Base-by-base conservation (phyloP, 2,329 filamentous ascomycete species). In the Ophiocordyceps polyrhachis-furcata region DNA sequence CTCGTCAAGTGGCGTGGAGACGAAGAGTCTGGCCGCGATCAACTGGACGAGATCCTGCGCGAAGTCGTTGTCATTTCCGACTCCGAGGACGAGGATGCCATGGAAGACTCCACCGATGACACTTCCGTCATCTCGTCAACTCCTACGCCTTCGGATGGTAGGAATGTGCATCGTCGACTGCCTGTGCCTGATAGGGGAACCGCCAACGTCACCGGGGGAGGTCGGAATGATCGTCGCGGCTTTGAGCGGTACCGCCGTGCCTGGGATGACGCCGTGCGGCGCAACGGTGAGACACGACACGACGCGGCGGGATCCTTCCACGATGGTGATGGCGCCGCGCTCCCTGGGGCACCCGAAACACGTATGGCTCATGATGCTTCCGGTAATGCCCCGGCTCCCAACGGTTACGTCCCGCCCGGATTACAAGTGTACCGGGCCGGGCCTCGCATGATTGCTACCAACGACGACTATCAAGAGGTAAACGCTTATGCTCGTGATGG, bases 1-100 rank as follows among this genome's bases (percentile, higher is more conserved):
- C 71, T 81, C 57, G 71, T 80, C 65, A 80, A 80, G 71, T 81
- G 77, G 77, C 76, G 77, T 62, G 77, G 77, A 45, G 77, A 81
- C 52, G 77, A 81, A 57, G 77, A 81, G 56, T 80, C 71, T 17
- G 77, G 77, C 23, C 72, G 76, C 43, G 76, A 81, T 52, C 74
- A 80, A 56, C 66, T 81, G 15, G 76, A 81, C 47, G 76, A 81
- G 55, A 79, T 81, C 46, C 63, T 81, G 31, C 68, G 74, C 43
- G 77, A 81, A 57, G 74, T 81, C 12, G 73, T 81, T 44, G 71
- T 80, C 52, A 78, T 81, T 41, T 61, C 57, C 9, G 63, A 61
- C 5, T 41, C 38, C 14, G 40, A 42, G 14, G 44, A 45, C 7
- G 40, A 40, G 11, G 43, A 44, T 12, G 17, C 35, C 21, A 25